Percentiles rank a stretch among this genome's conserved stretches.
Conservation (phyloP, 805 yeast genomes). For the Clavispora vitiphila region DNA sequence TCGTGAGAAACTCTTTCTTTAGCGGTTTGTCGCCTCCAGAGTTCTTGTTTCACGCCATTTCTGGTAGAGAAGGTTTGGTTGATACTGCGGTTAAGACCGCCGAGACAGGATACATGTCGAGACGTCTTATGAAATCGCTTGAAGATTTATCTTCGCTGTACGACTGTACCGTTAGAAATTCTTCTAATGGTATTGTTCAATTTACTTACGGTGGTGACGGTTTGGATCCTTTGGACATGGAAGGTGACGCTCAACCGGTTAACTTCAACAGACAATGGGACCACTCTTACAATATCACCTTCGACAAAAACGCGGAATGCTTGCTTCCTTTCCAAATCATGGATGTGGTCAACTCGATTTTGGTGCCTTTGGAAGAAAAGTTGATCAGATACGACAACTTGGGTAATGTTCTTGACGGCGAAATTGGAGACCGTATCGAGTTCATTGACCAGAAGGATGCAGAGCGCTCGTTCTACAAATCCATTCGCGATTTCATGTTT, state of each 20-base stretch:
- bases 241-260: slow-evolving; percentile 96
- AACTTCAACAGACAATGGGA: slow-evolving; percentile 93
- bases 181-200: slow-evolving; percentile 94
- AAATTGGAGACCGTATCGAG: slow-evolving; percentile 48
- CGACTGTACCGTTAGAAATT: slow-evolving; percentile 91
- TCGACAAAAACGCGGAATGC: slow-evolving; percentile 47
- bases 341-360: slow-evolving; percentile 47
- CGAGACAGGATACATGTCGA: slow-evolving; percentile 97
- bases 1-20: slow-evolving; percentile 93
- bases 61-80: slow-evolving; percentile 99
- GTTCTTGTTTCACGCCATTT: slow-evolving; percentile 99
- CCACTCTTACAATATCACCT: slow-evolving; percentile 76
- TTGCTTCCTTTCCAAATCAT: slow-evolving; percentile 68
- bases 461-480: slow-evolving; percentile 75
- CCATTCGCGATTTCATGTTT: slow-evolving; percentile 60
- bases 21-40: slow-evolving; percentile 99
- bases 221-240: slow-evolving; percentile 97
- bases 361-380: slow-evolving; percentile 56
- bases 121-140: slow-evolving; percentile 94
- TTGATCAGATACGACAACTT: slow-evolving; percentile 68
- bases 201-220: slow-evolving; percentile 99
- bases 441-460: slow-evolving; percentile 83
- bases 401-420: slow-evolving; percentile 48
- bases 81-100: slow-evolving; percentile 99
- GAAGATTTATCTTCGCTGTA: slow-evolving; percentile 93